Evolutionary conservation across 148 eudicot species (phyloP).

Genomic region (Diospyros lotus): DNA sequence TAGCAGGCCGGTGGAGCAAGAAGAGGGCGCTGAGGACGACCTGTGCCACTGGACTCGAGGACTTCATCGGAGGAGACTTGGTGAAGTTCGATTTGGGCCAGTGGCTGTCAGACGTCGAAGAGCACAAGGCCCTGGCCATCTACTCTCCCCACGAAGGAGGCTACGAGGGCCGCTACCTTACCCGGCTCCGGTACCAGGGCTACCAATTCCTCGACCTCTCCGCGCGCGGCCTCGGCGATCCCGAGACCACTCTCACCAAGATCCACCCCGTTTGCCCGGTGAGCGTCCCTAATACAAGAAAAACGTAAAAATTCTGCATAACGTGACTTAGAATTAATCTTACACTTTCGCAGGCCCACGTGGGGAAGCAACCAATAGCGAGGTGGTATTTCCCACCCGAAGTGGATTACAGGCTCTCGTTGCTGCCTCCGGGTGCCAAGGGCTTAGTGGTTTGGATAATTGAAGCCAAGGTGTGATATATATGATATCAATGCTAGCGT

Average conservation of each 20-base stretch:
- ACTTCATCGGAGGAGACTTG: conserved; percentile 93
- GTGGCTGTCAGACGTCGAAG: conserved; percentile 88
- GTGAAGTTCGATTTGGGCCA: conserved; percentile 60
- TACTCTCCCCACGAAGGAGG: conserved; percentile 92
- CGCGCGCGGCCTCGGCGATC: conserved; percentile 88
- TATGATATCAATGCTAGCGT: no score
- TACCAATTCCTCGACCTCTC: conserved; percentile 70
- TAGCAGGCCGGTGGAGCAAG: not conserved
- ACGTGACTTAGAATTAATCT: not conserved
- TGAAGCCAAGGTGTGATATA: conserved; percentile 66
- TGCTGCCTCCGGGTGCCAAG: conserved; percentile 74
- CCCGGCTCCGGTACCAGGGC: conserved; percentile 60
- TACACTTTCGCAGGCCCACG: conserved; percentile 53
- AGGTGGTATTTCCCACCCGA: conserved; percentile 97
- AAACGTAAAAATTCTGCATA: not conserved
- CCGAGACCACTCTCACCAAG: conserved; percentile 76
- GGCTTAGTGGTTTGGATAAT: conserved; percentile 79
- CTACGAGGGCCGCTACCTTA: conserved; percentile 84
- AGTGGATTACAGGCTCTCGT: conserved; percentile 83
- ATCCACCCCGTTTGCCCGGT: conserved; percentile 93
- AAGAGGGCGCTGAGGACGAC: not conserved
- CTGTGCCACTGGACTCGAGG: conserved; percentile 37
- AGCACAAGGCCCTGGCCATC: conserved; percentile 78
- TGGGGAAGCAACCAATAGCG: conserved; percentile 95
- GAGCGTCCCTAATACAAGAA: conserved; percentile 17